Evolutionary conservation across 2,329 filamentous ascomycete species (phyloP).

Genomic region (Ceratocystis eucalypticola): DNA sequence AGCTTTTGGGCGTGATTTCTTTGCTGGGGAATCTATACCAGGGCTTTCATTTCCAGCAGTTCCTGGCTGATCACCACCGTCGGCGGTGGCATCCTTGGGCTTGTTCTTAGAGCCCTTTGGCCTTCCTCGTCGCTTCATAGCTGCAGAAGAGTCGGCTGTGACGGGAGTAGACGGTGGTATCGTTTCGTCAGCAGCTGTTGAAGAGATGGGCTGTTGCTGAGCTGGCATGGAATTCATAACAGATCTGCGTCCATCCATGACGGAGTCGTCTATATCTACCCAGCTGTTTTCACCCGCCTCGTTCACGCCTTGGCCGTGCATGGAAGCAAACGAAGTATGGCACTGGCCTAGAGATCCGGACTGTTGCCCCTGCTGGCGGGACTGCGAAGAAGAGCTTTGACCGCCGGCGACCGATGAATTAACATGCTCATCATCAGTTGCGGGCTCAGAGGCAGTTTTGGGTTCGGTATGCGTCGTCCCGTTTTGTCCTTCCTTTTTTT

Average conservation of each 20-base stretch:
- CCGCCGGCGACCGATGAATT: background rate
- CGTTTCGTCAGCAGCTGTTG: constrained; percentile 9
- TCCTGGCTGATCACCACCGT: constrained; percentile 13
- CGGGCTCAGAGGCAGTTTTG: background rate
- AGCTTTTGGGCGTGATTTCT: constrained; percentile 6
- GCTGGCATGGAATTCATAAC: constrained; percentile 28
- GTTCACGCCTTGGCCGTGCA: background rate
- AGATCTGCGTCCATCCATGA: constrained; percentile 15
- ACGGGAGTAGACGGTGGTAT: constrained; percentile 10
- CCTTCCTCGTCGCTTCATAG: constrained; percentile 37
- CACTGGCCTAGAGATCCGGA: background rate
- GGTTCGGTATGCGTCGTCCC: background rate
- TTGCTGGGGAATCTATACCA: constrained; percentile 2
- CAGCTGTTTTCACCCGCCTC: constrained; percentile 7
- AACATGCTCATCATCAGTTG: background rate
- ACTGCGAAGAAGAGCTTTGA: background rate
- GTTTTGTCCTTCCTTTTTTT: constrained; percentile 6
- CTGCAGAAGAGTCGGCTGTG: constrained; percentile 9
- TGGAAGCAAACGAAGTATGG: background rate
- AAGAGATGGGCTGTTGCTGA: background rate
- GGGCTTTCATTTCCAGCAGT: constrained; percentile 4
- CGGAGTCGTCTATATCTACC: constrained; percentile 17
- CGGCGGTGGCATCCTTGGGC: constrained; percentile 23
- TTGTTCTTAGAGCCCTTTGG: constrained; percentile 41
- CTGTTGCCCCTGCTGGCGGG: background rate